A percentile compares a stretch with the other conserved stretches of the same genome.
Conservation (phyloP, 2,329 filamentous ascomycete species). For the Sclerotinia spermophila region DNA sequence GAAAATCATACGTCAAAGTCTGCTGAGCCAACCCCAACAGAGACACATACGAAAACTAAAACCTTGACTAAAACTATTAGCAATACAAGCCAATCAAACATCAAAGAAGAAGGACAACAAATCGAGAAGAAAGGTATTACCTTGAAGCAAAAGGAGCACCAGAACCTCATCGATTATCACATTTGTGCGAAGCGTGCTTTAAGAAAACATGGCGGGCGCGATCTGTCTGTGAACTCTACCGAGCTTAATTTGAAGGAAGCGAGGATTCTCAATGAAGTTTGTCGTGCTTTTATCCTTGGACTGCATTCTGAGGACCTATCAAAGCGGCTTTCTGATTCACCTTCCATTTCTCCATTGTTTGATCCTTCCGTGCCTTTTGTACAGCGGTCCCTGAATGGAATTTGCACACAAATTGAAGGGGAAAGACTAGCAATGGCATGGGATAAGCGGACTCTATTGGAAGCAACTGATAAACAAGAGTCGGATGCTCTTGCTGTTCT, state of each 20-base stretch:
- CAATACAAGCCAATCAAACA: neutral
- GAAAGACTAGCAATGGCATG: conserved; percentile 50
- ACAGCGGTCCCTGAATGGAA: conserved; percentile 50
- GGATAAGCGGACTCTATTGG: conserved; percentile 40
- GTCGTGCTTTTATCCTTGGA: conserved; percentile 52
- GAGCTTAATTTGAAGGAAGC: conserved; percentile 40
- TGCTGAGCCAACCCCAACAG: neutral
- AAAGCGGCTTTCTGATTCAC: conserved; percentile 44
- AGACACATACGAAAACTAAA: neutral
- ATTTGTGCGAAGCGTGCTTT: conserved; percentile 34
- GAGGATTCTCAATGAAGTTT: conserved; percentile 49
- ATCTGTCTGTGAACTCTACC: conserved; percentile 28
- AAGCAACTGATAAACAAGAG: conserved; percentile 39
- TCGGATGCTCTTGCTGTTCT: conserved; percentile 41
- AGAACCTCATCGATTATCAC: conserved; percentile 35
- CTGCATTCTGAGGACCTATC: conserved; percentile 48
- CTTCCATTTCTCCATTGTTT: conserved; percentile 45
- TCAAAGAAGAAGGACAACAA: neutral
- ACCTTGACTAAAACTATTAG: neutral
- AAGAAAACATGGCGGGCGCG: conserved; percentile 33
- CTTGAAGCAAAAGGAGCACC: conserved; percentile 34
- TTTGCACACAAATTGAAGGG: conserved; percentile 54
- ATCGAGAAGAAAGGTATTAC: neutral
- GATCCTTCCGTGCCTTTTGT: conserved; percentile 25
- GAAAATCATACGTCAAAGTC: neutral